These are phyloP conservation scores for Tephrocybe sp. DNA, from an alignment of 768 basidiomycete species.

Conservation along the genomic window DNA sequence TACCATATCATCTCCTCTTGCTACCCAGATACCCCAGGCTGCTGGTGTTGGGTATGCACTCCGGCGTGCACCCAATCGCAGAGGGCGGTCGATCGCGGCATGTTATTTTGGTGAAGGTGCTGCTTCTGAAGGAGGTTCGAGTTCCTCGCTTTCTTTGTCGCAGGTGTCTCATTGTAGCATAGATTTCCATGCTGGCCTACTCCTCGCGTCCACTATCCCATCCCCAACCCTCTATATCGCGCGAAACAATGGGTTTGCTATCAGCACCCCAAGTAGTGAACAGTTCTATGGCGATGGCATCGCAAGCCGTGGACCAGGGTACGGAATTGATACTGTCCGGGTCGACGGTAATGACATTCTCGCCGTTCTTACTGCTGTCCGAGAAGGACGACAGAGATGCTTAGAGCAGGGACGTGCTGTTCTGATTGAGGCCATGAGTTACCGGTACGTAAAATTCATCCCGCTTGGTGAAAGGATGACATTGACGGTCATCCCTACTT, in stretches of 20 bases:
- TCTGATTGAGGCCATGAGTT: conserved; percentile 88
- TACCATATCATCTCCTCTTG: conserved; percentile 91
- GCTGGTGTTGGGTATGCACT: conserved; percentile 92
- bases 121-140: conserved; percentile 80
- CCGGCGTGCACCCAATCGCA: conserved; percentile 69
- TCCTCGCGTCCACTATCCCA: conserved; percentile 75
- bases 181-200: conserved; percentile 92
- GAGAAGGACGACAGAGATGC: conserved; percentile 69
- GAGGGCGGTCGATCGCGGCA: conserved; percentile 73
- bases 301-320: conserved; percentile 87
- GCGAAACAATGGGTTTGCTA: conserved; percentile 91
- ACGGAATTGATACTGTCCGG: conserved; percentile 87
- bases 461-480: background rate
- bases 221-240: conserved; percentile 74
- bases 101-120: conserved; percentile 95
- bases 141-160: background rate
- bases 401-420: conserved; percentile 81
- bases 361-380: conserved; percentile 75
- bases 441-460: conserved; percentile 51
- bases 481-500: conserved; percentile 4
- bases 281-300: conserved; percentile 94
- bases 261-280: conserved; percentile 87
- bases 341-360: conserved; percentile 94
- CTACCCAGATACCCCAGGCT: conserved; percentile 94
- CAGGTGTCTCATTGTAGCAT: conserved; percentile 17